Conservation (phyloP, 768 basidiomycete genomes). For the Mycena polygramma region DNA sequence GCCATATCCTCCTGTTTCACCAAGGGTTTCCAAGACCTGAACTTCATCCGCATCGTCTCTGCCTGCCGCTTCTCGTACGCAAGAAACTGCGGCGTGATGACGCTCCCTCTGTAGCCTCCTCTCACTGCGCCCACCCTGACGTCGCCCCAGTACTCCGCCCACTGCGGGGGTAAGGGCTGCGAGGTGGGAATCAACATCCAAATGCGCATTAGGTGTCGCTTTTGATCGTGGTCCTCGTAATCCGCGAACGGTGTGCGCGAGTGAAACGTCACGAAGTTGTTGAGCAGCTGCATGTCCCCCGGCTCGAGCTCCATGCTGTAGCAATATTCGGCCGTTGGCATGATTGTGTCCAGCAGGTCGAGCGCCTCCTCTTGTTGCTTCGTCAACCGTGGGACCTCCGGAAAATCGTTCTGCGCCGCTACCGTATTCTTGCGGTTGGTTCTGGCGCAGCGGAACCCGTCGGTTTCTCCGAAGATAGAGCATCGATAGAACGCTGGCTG, state of each 20-base stretch:
- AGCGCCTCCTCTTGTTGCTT: slow-evolving; percentile 15
- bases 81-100: no score
- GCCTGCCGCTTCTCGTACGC: no score
- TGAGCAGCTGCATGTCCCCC: no score
- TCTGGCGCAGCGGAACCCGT: slow-evolving; percentile 7
- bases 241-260: no score
- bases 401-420: slow-evolving; percentile 23
- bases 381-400: slow-evolving; percentile 20
- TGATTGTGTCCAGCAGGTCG: slow-evolving; percentile 18
- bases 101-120: no score
- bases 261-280: no score
- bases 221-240: no score
- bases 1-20: slow-evolving; percentile 22
- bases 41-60: neutral
- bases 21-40: slow-evolving; percentile 16
- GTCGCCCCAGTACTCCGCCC: no score
- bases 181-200: no score
- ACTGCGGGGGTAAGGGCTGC: no score
- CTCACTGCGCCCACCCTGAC: no score
- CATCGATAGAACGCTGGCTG: slow-evolving; percentile 26
- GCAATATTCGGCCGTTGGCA: slow-evolving; percentile 19
- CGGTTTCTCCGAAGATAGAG: slow-evolving; percentile 16
- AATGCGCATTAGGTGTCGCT: no score
- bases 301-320: slow-evolving; percentile 21
- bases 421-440: slow-evolving; percentile 22